Conservation (phyloP, 73 alveolate species). For the Stentor roeselii region DNA sequence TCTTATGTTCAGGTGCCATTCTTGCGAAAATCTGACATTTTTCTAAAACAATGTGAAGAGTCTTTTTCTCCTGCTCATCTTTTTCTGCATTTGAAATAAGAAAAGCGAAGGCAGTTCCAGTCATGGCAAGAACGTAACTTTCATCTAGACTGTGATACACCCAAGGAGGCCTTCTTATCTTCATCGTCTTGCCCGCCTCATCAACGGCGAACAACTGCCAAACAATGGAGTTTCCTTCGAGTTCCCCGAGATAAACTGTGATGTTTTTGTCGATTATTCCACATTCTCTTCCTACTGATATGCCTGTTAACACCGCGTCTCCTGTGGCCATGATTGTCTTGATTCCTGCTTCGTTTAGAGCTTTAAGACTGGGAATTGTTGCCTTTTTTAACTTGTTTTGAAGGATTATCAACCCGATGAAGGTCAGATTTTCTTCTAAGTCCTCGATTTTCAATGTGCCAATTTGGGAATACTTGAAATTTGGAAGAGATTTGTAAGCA, state of each 20-base stretch:
- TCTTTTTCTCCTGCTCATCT: constrained; percentile 25
- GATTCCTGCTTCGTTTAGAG: constrained; percentile 71
- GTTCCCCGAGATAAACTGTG: constrained; percentile 80
- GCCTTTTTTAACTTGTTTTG: constrained; percentile 82
- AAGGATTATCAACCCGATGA: constrained; percentile 74
- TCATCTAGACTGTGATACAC: neutral
- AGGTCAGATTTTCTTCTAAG: constrained; percentile 64
- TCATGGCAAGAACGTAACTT: neutral
- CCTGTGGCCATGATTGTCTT: constrained; percentile 76
- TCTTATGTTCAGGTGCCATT: constrained; percentile 97
- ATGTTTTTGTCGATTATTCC: constrained; percentile 37
- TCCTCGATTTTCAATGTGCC: constrained; percentile 48
- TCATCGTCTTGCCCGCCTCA: neutral
- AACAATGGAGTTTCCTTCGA: constrained; percentile 38
- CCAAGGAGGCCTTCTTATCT: neutral
- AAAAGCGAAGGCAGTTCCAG: neutral
- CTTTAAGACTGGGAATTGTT: constrained; percentile 64
- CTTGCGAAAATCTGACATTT: constrained; percentile 93
- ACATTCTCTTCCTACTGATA: constrained; percentile 48
- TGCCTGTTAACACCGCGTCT: constrained; percentile 49
- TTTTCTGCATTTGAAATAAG: neutral
- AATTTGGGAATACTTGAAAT: constrained; percentile 34
- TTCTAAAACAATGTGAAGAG: constrained; percentile 61
- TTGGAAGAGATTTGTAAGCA: constrained; percentile 48
- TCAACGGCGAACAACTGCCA: neutral